These are phyloP conservation scores for Scutellaria baicalensis DNA, from an alignment of 257 asterid genomes.

Conservation along the genomic window DNA sequence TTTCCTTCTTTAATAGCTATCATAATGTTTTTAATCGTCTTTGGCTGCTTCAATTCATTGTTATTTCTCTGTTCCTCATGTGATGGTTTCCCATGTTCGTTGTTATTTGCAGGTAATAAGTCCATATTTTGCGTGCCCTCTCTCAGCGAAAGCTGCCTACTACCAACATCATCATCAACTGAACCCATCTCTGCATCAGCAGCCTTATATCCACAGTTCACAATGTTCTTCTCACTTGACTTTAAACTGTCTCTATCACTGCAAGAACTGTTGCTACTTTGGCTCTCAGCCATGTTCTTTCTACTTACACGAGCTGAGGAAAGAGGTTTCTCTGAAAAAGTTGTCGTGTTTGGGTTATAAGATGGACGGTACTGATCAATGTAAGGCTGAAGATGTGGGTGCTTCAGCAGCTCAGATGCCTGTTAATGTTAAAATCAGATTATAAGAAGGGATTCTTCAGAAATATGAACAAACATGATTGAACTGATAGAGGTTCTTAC, in stretches of 20 bases:
- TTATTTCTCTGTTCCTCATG: constrained; percentile 30
- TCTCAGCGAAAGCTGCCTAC: constrained; percentile 15
- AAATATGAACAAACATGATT: neutral
- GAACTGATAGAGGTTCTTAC: constrained; percentile 45
- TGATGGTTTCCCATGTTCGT: constrained; percentile 27
- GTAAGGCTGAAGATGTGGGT: constrained; percentile 81
- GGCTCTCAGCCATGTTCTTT: constrained; percentile 82
- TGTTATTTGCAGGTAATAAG: constrained; percentile 14
- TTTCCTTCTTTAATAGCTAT: constrained; percentile 83
- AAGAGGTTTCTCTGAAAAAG: constrained; percentile 41
- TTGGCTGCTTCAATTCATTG: constrained; percentile 59
- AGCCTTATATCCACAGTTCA: constrained; percentile 35
- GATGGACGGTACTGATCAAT: constrained; percentile 71
- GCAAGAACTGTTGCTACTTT: constrained; percentile 86
- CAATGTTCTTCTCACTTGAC: constrained; percentile 44
- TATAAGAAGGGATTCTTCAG: neutral
- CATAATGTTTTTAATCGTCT: constrained; percentile 59
- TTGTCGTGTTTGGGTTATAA: constrained; percentile 21
- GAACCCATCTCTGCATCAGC: constrained; percentile 31
- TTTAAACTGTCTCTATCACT: constrained; percentile 75
- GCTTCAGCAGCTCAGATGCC: constrained; percentile 88
- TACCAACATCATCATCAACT: constrained; percentile 35
- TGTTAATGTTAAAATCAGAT: constrained; percentile 25
- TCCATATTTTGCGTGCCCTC: constrained; percentile 29
- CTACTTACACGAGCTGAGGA: constrained; percentile 24